These are phyloP conservation scores for Peronospora destructor DNA, from an alignment of 352 stramenopile species.

Conservation along the genomic window DNA sequence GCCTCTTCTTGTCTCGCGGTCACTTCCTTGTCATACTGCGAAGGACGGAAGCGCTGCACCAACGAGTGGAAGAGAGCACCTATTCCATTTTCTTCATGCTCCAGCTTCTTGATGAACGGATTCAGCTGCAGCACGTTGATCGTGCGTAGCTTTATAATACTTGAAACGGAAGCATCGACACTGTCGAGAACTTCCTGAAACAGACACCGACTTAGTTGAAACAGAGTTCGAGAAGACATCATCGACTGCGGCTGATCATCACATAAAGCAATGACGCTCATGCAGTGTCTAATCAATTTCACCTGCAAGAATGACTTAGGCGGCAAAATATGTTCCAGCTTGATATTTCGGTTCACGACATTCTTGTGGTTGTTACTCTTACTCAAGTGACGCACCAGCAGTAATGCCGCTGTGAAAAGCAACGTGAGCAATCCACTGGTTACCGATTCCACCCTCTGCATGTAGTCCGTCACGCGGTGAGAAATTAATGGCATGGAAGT, in stretches of 20 bases:
- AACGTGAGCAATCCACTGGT: slow-evolving; percentile 31
- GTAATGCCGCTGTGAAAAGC: slow-evolving; percentile 42
- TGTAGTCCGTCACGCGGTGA: slow-evolving; percentile 27
- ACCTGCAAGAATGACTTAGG: slow-evolving; percentile 32
- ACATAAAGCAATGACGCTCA: slow-evolving; percentile 41
- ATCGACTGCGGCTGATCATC: slow-evolving; percentile 17
- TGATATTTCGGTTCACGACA: slow-evolving; percentile 4
- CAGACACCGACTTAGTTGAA: slow-evolving; percentile 61
- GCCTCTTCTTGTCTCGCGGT: slow-evolving; percentile 35
- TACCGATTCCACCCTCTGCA: slow-evolving; percentile 23
- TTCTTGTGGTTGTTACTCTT: slow-evolving; percentile 13
- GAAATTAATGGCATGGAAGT: slow-evolving; percentile 25
- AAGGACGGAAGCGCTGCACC: slow-evolving; percentile 39
- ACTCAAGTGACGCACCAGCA: slow-evolving; percentile 47
- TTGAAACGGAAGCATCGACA: not conserved
- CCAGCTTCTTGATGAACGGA: slow-evolving; percentile 38
- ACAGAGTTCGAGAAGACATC: slow-evolving; percentile 26
- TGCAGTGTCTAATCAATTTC: slow-evolving; percentile 51
- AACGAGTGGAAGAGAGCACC: slow-evolving; percentile 46
- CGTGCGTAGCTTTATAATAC: slow-evolving; percentile 33
- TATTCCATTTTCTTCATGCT: slow-evolving; percentile 51
- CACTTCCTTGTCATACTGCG: slow-evolving; percentile 17
- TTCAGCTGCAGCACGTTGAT: slow-evolving; percentile 31
- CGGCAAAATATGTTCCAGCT: slow-evolving; percentile 16
- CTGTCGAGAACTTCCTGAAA: slow-evolving; percentile 50